Base-by-base conservation (phyloP, 345 rosid species). In the Trapa incisa region DNA sequence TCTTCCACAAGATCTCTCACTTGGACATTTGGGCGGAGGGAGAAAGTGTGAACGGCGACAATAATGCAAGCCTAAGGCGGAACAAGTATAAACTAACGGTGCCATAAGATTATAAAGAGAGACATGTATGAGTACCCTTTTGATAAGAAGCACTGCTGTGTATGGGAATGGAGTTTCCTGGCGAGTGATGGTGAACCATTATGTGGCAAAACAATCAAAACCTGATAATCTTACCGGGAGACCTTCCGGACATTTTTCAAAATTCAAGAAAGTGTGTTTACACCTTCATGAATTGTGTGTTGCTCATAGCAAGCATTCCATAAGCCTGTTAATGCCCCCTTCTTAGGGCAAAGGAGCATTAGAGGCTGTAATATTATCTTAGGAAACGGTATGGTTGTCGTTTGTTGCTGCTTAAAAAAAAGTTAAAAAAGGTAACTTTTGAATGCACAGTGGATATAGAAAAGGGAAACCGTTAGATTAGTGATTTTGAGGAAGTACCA, bases 1-100 rank as follows among this genome's bases (percentile, higher is more conserved):
- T 73, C 69, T 76, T 16, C 17, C 48, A 60, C 60, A 71, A 70
- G 41, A 61, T 61, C 50, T 61, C 60, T 67, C 67, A 66, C 37
- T 11, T 33, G 37, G 38, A 3, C 2, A 32, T 6, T 58, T 4
- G 6, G 35, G n/a, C 11, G 17, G 60, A 22, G 60, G 33, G 60
- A 54, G 35, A 22, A n/a, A 17, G 22, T 22, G 1, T n/a, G 33
- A n/a, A 54, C 6, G 35, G 11, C 11, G 13, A 22, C 60, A 22
- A n/a, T 22, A 22, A 54, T 17, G 60, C 60, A 22, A 54, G 63
- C 63, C 38, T 35, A 9, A 1, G 16, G 37, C 37, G 32, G 32
- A 6, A 5, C 6, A 12, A 35, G 32, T 6, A 9, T 58, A 32
- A 58, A 58, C 3, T 11, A 2, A 8, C 16, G 12, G 63, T 37